Percentiles rank a stretch among this genome's conserved stretches.
Conservation (phyloP, 2,329 filamentous ascomycete genomes). For the Xylaria sp. region DNA sequence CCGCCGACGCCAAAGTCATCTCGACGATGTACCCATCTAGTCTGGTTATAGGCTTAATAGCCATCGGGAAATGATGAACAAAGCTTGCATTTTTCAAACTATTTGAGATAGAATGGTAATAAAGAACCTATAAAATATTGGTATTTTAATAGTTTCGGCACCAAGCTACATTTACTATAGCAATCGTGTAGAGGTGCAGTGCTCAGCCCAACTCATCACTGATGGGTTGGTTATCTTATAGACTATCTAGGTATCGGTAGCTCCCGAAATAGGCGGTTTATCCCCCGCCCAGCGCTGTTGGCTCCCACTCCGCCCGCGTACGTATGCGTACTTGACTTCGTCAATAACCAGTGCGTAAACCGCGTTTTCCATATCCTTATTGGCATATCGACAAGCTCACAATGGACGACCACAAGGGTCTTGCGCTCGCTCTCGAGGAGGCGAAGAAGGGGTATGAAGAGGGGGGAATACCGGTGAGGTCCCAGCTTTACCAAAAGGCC, state of each 20-base stretch:
- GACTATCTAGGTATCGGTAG: slow-evolving; percentile 9
- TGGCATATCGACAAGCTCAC: neutral
- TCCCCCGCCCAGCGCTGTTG: slow-evolving; percentile 15
- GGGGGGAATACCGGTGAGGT: slow-evolving; percentile 60
- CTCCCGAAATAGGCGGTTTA: slow-evolving; percentile 4
- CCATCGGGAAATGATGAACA: neutral
- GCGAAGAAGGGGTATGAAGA: slow-evolving; percentile 58
- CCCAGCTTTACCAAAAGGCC: neutral
- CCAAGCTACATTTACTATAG: neutral
- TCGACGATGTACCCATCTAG: too few relatives aligned
- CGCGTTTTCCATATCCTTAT: neutral
- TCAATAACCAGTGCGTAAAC: neutral
- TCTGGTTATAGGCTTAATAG: too few relatives aligned
- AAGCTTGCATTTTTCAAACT: neutral
- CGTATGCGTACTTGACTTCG: neutral
- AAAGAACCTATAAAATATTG: neutral
- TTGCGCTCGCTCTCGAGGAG: slow-evolving; percentile 60
- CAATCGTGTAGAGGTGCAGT: neutral
- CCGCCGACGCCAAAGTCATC: too few relatives aligned
- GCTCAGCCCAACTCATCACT: neutral
- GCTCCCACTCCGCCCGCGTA: slow-evolving; percentile 6
- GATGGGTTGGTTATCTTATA: neutral
- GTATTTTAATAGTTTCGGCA: neutral
- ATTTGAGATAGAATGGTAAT: neutral
- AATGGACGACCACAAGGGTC: slow-evolving; percentile 57